Evolutionary conservation across 495 filamentous ascomycete genomes (phyloP).

Genomic region (Sporormia fimetaria): DNA sequence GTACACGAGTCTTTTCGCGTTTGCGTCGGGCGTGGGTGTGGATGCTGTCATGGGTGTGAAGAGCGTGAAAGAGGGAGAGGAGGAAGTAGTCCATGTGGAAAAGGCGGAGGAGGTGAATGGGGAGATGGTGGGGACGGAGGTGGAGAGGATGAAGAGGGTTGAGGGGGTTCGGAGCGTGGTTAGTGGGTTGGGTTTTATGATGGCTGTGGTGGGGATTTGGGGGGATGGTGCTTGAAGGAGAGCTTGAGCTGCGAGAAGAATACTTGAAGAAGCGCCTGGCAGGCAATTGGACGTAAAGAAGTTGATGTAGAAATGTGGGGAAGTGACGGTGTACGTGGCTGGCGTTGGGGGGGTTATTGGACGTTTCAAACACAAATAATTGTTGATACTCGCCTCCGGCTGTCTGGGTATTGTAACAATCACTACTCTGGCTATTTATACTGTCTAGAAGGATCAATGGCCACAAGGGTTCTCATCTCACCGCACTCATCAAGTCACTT

Average conservation of each 20-base stretch:
- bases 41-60: slow-evolving; percentile 26
- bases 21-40: slow-evolving; percentile 26
- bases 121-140: slow-evolving; percentile 61
- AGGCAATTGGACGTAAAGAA: too few relatives aligned
- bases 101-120: slow-evolving; percentile 50
- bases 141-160: slow-evolving; percentile 52
- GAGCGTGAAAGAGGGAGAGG: slow-evolving; percentile 26
- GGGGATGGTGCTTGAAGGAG: slow-evolving; percentile 48
- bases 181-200: slow-evolving; percentile 54
- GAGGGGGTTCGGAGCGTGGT: slow-evolving; percentile 51
- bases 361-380: too few relatives aligned
- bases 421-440: too few relatives aligned
- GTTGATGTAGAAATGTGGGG: too few relatives aligned
- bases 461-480: too few relatives aligned
- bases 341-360: too few relatives aligned
- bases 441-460: too few relatives aligned
- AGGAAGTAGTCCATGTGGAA: slow-evolving; percentile 16
- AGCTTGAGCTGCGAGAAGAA: background rate
- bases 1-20: slow-evolving; percentile 55
- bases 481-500: too few relatives aligned
- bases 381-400: too few relatives aligned
- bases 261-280: too few relatives aligned
- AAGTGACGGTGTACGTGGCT: too few relatives aligned
- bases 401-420: too few relatives aligned
- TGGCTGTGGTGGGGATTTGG: slow-evolving; percentile 80